These are phyloP conservation scores for Coemansia sp. DNA, from an alignment of 192 early-diverging fungal genomes.

Conservation along the genomic window DNA sequence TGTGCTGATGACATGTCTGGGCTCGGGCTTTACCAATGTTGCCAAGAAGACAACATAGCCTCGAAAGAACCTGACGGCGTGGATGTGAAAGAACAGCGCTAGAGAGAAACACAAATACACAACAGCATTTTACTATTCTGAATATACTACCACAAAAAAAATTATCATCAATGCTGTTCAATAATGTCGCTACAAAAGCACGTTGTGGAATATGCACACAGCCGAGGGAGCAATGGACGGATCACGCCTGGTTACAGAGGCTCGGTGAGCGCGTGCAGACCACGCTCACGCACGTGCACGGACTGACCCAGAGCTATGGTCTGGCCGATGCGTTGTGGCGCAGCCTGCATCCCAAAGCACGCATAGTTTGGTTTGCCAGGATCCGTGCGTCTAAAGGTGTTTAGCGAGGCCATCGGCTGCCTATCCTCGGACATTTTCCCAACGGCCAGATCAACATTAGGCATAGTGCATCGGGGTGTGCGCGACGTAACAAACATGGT, in stretches of 20 bases:
- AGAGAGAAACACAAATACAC: no score
- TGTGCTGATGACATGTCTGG: conserved; percentile 81
- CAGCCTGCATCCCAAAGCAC: conserved; percentile 49
- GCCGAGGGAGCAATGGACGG: no score
- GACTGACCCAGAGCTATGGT: conserved; percentile 20
- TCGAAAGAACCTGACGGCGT: no score
- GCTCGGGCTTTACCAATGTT: conserved; percentile 84
- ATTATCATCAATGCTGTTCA: no score
- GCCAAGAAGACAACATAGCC: conserved; percentile 83
- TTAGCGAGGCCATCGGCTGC: conserved; percentile 55
- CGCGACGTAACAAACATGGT: conserved; percentile 55
- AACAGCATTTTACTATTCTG: no score
- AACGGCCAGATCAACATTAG: conserved; percentile 54
- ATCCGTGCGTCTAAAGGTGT: conserved; percentile 51
- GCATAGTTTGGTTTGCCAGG: conserved; percentile 23
- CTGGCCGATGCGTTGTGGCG: conserved; percentile 18
- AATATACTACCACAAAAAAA: no score
- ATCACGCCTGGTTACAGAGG: conserved; percentile 12
- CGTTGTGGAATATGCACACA: no score
- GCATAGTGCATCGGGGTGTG: conserved; percentile 60
- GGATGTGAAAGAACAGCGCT: no score
- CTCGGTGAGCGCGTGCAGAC: conserved; percentile 29
- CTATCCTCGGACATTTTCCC: conserved; percentile 47
- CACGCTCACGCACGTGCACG: conserved; percentile 24
- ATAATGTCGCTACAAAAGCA: no score